Base-by-base conservation (phyloP, 495 filamentous ascomycete species). In the Penicillium angulare region DNA sequence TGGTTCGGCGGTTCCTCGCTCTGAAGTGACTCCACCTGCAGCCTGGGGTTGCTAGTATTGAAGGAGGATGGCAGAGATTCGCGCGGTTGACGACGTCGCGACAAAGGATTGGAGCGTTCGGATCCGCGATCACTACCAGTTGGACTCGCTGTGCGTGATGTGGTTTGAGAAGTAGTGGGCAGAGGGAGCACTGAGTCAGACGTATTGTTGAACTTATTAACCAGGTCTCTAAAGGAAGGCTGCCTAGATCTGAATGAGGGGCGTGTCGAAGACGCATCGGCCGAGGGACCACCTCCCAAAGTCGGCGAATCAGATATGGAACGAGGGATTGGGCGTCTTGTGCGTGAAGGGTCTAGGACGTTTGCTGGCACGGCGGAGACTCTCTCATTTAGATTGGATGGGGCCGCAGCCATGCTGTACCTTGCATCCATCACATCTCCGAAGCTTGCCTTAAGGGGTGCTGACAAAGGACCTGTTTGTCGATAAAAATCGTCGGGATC, bases 141-240 rank as follows among this genome's bases (percentile, higher is more conserved):
- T 12, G 69, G 71, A 29, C 67, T 73, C 7, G 56, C 54, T 24
- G 72, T 49, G 42, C 60, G 57, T 7, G 76, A 78, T 26, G 58
- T 55, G 2, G 69, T 62, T 31, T 53, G 55, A 17, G 68, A 64
- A 24, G 60, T 55, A 12, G 64, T 59, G 3, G 76, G 77, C 6
- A 77, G 39, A 9, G 80, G 80, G 10, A 79, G 69, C 31, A 80
- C 65, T 46, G 80, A 71, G 57, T 84, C 79, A 22, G 69, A 61
- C 39, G 67, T 77, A 39, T 79, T 77, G 58, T 86, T 81, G 65
- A 86, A 85, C 24, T 73, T 78, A 62, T 81, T 79, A 36, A 85
- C 72, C 17, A 86, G 74, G 35, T 85, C 78, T 66, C 79, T 81
- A 61, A 85, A 82, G 10, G 79, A 78, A 5, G 79, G 66, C 55